Evolutionary conservation across 371 early-diverging fungal species (phyloP).

Genomic region (Rhizopus delemar): DNA sequence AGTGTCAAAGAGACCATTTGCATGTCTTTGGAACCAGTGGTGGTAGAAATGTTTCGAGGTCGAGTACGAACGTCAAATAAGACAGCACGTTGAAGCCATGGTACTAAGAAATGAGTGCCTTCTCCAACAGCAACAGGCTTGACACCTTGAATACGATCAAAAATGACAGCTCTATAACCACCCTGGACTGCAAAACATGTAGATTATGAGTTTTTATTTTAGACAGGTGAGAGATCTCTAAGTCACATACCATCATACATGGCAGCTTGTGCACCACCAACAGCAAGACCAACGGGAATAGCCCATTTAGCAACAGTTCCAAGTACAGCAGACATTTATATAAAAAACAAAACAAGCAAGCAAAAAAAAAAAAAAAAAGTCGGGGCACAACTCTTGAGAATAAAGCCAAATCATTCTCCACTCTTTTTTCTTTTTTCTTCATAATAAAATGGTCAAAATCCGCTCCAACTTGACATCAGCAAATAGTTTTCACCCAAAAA

Average conservation of each 20-base stretch:
- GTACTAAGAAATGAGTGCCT: slow-evolving; percentile 97
- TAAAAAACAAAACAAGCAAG: not conserved
- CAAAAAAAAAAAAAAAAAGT: not conserved
- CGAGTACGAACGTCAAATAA: slow-evolving; percentile 89
- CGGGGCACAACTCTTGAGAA: not conserved
- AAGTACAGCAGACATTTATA: slow-evolving; percentile 46
- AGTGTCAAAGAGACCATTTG: slow-evolving; percentile 92
- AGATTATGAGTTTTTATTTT: no score
- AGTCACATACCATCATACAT: slow-evolving; percentile 86
- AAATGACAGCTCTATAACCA: slow-evolving; percentile 95
- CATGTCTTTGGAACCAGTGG: slow-evolving; percentile 88
- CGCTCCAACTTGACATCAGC: slow-evolving; percentile 21
- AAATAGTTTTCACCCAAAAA: slow-evolving; percentile 43
- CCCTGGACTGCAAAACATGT: slow-evolving; percentile 75
- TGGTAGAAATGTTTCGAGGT: slow-evolving; percentile 96
- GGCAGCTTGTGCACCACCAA: slow-evolving; percentile 73
- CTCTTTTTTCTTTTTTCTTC: not conserved
- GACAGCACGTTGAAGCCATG: slow-evolving; percentile 86
- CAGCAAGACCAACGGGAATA: slow-evolving; percentile 67
- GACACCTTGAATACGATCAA: slow-evolving; percentile 94
- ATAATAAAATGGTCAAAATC: slow-evolving; percentile 9
- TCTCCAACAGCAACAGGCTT: slow-evolving; percentile 78
- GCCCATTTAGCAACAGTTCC: slow-evolving; percentile 66
- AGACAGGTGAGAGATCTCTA: slow-evolving; percentile 4
- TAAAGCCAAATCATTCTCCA: not conserved